Conservation (phyloP, 306 rosid species). For the Elaeagnus macrophylla region DNA sequence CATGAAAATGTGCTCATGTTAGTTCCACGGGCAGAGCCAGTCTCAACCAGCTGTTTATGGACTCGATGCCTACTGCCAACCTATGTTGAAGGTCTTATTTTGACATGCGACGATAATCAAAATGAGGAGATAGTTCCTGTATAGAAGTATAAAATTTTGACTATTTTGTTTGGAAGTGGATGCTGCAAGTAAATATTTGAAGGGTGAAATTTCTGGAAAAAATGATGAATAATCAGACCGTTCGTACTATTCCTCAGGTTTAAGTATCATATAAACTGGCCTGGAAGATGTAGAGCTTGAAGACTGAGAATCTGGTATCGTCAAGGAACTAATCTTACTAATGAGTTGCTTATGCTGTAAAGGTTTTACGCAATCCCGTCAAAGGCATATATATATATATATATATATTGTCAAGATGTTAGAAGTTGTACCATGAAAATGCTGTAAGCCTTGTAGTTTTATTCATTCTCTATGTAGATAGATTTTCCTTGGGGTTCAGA, state of each 20-base stretch:
- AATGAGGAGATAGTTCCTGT: slow-evolving; percentile 80
- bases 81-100: slow-evolving; percentile 67
- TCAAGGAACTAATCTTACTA: slow-evolving; percentile 6
- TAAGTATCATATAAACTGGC: neutral
- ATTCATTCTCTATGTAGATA: slow-evolving; percentile 43
- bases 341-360: slow-evolving; percentile 16
- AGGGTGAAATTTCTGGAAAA: slow-evolving; percentile 21
- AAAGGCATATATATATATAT: slow-evolving; percentile 3
- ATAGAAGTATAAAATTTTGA: slow-evolving; percentile 25
- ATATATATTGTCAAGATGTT: slow-evolving; percentile 20
- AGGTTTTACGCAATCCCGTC: slow-evolving; percentile 8
- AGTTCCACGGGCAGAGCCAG: slow-evolving; percentile 69
- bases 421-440: slow-evolving; percentile 11
- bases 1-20: slow-evolving; percentile 92
- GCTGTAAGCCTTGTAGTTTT: slow-evolving; percentile 19
- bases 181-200: slow-evolving; percentile 23
- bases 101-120: slow-evolving; percentile 75
- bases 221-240: slow-evolving; percentile 3
- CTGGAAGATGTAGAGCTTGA: slow-evolving; percentile 34
- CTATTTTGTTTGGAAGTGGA: slow-evolving; percentile 17
- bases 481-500: slow-evolving; percentile 41
- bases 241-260: slow-evolving; percentile 13
- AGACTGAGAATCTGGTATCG: slow-evolving; percentile 18
- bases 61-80: slow-evolving; percentile 77
- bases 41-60: slow-evolving; percentile 88